Evolutionary conservation across 2,329 filamentous ascomycete species (phyloP).

Genomic region (Albifimbria verrucaria): DNA sequence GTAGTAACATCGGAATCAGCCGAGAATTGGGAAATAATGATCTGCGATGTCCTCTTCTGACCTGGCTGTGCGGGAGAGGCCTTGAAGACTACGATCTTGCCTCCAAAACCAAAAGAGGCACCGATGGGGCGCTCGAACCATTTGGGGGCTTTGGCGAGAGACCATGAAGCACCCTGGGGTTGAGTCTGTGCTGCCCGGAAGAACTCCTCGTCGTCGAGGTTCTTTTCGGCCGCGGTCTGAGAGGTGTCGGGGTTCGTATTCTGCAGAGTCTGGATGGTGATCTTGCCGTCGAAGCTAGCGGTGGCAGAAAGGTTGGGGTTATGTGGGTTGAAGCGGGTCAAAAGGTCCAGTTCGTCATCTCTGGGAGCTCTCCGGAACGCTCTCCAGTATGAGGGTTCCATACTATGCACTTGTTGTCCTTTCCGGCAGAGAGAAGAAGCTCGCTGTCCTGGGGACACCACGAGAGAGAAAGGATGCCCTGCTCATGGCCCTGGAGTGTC

Average conservation of each 20-base stretch:
- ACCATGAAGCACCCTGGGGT: slow-evolving; percentile 86
- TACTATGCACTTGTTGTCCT: slow-evolving; percentile 91
- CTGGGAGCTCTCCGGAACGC: slow-evolving; percentile 85
- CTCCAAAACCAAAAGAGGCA: slow-evolving; percentile 92
- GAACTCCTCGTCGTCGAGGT: slow-evolving; percentile 89
- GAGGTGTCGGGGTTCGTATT: slow-evolving; percentile 81
- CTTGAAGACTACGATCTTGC: slow-evolving; percentile 79
- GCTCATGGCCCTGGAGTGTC: slow-evolving; percentile 86
- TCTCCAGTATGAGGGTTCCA: slow-evolving; percentile 96
- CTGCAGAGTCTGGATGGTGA: slow-evolving; percentile 88
- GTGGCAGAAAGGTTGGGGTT: slow-evolving; percentile 92
- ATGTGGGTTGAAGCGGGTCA: slow-evolving; percentile 88
- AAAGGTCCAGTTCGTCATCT: slow-evolving; percentile 99
- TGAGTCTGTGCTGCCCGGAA: slow-evolving; percentile 91
- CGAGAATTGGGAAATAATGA: slow-evolving; percentile 83
- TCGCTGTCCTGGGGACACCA: slow-evolving; percentile 93
- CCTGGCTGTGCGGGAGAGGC: slow-evolving; percentile 55
- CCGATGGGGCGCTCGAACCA: slow-evolving; percentile 86
- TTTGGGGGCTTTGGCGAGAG: slow-evolving; percentile 77
- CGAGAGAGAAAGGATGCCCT: slow-evolving; percentile 87
- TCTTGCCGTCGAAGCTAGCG: slow-evolving; percentile 95
- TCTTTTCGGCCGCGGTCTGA: slow-evolving; percentile 62
- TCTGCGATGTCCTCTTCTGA: slow-evolving; percentile 67
- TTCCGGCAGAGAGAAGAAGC: slow-evolving; percentile 86
- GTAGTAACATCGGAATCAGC: slow-evolving; percentile 82